A percentile compares a stretch with the other conserved stretches of the same genome.
Conservation (phyloP, 805 yeast genomes). For the Lachancea lanzarotensis region DNA sequence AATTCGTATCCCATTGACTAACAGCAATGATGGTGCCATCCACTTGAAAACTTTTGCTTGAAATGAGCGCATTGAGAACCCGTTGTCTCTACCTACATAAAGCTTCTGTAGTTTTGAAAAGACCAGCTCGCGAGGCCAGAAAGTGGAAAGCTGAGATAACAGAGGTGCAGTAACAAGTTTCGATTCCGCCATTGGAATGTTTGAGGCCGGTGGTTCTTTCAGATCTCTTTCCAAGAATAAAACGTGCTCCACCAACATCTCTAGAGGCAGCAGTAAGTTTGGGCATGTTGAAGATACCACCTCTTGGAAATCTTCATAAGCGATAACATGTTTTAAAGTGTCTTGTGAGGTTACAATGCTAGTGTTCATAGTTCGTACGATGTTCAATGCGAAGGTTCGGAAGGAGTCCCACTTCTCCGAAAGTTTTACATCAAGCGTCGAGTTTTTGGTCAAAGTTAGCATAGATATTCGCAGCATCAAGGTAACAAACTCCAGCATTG, state of each 20-base stretch:
- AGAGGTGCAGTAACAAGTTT: slow-evolving; percentile 30
- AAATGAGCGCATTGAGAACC: slow-evolving; percentile 82
- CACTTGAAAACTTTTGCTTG: slow-evolving; percentile 82
- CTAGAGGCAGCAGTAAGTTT: slow-evolving; percentile 39
- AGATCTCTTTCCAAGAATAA: slow-evolving; percentile 31
- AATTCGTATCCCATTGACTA: slow-evolving; percentile 60
- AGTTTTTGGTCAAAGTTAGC: slow-evolving; percentile 33
- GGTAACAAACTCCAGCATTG: slow-evolving; percentile 41
- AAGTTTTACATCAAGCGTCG: slow-evolving; percentile 19
- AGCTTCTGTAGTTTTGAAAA: slow-evolving; percentile 49
- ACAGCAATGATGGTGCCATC: slow-evolving; percentile 75
- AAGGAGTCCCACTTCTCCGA: slow-evolving; percentile 36
- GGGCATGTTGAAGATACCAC: slow-evolving; percentile 36
- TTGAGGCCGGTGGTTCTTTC: slow-evolving; percentile 7
- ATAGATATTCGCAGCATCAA: slow-evolving; percentile 43
- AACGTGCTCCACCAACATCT: slow-evolving; percentile 38
- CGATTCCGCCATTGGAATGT: slow-evolving; percentile 6
- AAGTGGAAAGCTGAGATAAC: slow-evolving; percentile 37
- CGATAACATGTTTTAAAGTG: slow-evolving; percentile 13
- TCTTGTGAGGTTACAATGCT: slow-evolving; percentile 26
- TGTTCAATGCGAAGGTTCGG: slow-evolving; percentile 37
- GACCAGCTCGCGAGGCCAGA: slow-evolving; percentile 37
- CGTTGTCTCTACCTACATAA: slow-evolving; percentile 61
- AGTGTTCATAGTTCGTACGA: slow-evolving; percentile 46
- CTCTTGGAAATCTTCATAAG: slow-evolving; percentile 31